Evolutionary conservation across 2,329 filamentous ascomycete genomes (phyloP).

Genomic region (Fusarium tanahbumbuense): DNA sequence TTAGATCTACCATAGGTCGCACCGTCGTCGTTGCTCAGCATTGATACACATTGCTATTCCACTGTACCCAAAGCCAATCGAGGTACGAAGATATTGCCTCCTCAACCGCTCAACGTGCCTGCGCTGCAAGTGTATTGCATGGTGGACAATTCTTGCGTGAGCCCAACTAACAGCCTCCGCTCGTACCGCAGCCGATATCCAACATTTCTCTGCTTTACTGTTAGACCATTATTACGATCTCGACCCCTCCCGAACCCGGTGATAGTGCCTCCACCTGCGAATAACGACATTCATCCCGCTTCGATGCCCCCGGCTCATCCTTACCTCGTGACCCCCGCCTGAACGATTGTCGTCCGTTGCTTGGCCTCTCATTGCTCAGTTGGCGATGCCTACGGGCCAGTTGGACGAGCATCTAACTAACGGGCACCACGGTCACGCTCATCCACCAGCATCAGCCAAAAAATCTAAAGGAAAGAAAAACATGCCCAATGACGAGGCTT

Average conservation of each 20-base stretch:
- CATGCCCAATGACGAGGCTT: constrained; percentile 87
- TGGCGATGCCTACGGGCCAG: constrained; percentile 56
- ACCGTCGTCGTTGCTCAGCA: constrained; percentile 29
- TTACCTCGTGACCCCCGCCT: constrained; percentile 41
- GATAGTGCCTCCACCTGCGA: constrained; percentile 28
- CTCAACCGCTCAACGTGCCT: constrained; percentile 28
- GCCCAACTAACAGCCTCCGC: constrained; percentile 36
- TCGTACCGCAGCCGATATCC: constrained; percentile 27
- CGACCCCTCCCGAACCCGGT: constrained; percentile 24
- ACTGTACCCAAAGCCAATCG: constrained; percentile 12
- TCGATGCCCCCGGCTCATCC: constrained; percentile 40
- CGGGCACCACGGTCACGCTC: constrained; percentile 55
- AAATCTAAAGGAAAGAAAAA: constrained; percentile 88
- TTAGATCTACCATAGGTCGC: constrained; percentile 25
- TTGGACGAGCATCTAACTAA: constrained; percentile 57
- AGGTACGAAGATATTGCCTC: constrained; percentile 37
- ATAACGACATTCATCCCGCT: constrained; percentile 30
- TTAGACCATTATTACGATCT: constrained; percentile 15
- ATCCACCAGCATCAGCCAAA: constrained; percentile 63
- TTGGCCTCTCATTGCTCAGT: constrained; percentile 30
- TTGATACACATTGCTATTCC: constrained; percentile 33
- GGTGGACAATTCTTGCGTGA: constrained; percentile 35
- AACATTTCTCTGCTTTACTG: constrained; percentile 16
- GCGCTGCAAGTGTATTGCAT: constrained; percentile 28
- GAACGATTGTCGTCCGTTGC: constrained; percentile 30